These are phyloP conservation scores for Wickerhamia fluorescens DNA, from an alignment of 805 yeast species.

Conservation along the genomic window DNA sequence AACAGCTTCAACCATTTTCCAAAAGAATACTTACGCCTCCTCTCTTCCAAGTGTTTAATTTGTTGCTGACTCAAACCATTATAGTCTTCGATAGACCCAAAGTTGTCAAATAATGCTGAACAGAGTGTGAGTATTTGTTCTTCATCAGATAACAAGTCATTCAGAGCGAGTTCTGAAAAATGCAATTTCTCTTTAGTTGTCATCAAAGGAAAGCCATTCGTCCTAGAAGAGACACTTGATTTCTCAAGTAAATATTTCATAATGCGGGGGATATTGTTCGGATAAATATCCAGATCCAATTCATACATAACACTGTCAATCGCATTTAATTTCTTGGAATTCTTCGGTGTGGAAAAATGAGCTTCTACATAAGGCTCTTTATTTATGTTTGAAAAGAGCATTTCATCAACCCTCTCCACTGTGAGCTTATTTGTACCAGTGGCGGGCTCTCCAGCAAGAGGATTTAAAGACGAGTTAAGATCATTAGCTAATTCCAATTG, in stretches of 20 bases:
- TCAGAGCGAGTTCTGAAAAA: conserved; percentile 14
- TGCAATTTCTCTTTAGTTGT: no score
- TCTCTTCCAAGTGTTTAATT: conserved; percentile 10
- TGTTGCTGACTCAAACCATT: no score
- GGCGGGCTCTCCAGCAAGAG: conserved; percentile 11
- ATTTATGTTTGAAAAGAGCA: conserved; percentile 44
- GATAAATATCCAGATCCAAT: conserved; percentile 7
- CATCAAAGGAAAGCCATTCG: conserved; percentile 27
- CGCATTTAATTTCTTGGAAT: background rate
- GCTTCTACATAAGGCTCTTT: conserved; percentile 8
- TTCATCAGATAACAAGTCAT: conserved; percentile 9
- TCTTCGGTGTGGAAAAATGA: conserved; percentile 17
- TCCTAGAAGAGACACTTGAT: conserved; percentile 14
- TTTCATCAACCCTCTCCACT: conserved; percentile 36
- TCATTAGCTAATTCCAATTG: conserved; percentile 52
- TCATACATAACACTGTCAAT: no score
- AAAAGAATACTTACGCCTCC: conserved; percentile 38
- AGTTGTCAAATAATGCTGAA: conserved; percentile 48
- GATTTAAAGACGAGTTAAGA: conserved; percentile 35
- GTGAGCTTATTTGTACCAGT: conserved; percentile 11
- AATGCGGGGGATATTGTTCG: conserved; percentile 9
- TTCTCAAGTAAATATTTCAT: conserved; percentile 15
- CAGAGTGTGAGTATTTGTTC: conserved; percentile 48
- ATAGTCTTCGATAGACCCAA: no score
- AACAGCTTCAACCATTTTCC: conserved; percentile 51